Evolutionary conservation across 2,329 filamentous ascomycete species (phyloP), one percentile per base, ranked within the genome.

Genomic region (Arachnopeziza araneosa): DNA sequence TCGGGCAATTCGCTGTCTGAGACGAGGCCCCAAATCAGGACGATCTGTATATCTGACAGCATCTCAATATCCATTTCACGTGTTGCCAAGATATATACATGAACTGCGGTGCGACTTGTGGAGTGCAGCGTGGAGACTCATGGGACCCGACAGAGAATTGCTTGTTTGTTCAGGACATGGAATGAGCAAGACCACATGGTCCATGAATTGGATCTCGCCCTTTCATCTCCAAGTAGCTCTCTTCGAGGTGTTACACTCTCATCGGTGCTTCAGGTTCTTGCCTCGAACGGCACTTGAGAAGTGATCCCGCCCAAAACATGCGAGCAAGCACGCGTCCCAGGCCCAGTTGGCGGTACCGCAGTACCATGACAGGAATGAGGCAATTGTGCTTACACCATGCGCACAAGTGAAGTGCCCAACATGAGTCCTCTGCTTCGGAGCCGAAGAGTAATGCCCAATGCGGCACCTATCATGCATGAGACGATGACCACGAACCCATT

Each of bases 11-110:
- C 36, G 4, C 17, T 44, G 10, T 44, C 6, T 44, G 12, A 44
- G 36, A 14, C 17, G 36, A 44, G 17, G 17, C 12, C 12, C 14
- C 12, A 44, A 44, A 17, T 19, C 36, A 19, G 36, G 17, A 7
- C 6, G 12, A 44, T 44, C 36, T 44, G 36, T 44, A 44, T 44
- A 44, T 44, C 36, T 44, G 59, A 19, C 54, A 12, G 56, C 48
- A 50, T 52, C 21, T 17, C 52, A 57, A 60, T 58, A 49, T 36
- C 54, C 23, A 56, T 36, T 60, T 60, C 58, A 63, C 61, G 53
- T 60, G 58, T 56, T 55, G 53, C 50, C 52, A 60, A 55, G 54
- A 44, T 14, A 44, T 44, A 14, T 59, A 50, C 51, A 49, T 48
- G 36, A 44, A 12, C 36, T 26, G 55, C 54, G 19, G 51, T 49